Evolutionary conservation across 306 rosid genomes (phyloP).

Genomic region (Cyclanthera cordifolia): DNA sequence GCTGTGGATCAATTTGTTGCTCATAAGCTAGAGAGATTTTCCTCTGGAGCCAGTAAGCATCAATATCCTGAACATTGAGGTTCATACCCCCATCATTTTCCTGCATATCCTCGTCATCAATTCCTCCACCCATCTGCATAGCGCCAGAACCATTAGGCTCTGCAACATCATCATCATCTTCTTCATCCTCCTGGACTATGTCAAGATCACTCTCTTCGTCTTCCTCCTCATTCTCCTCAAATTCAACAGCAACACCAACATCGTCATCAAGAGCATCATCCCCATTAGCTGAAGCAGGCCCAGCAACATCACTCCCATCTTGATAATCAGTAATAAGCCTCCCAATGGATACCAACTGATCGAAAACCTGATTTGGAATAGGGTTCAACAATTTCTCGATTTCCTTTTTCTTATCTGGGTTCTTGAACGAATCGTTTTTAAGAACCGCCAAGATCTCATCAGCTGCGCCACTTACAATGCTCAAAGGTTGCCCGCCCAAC

Average conservation of each 20-base stretch:
- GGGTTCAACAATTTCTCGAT: slow-evolving; percentile 72
- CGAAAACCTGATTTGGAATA: slow-evolving; percentile 36
- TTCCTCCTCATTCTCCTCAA: slow-evolving; percentile 87
- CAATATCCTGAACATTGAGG: slow-evolving; percentile 87
- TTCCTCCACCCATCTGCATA: slow-evolving; percentile 93
- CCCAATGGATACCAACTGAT: slow-evolving; percentile 64
- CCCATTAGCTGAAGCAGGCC: slow-evolving; percentile 32
- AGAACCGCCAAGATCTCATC: slow-evolving; percentile 72
- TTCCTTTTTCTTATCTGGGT: slow-evolving; percentile 73
- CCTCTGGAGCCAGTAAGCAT: slow-evolving; percentile 97
- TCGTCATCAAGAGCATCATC: slow-evolving; percentile 76
- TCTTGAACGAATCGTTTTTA: slow-evolving; percentile 46
- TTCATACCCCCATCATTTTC: slow-evolving; percentile 75
- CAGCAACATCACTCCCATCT: slow-evolving; percentile 48
- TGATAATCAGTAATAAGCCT: slow-evolving; percentile 73
- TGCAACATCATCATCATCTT: slow-evolving; percentile 63
- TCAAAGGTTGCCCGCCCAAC: slow-evolving; percentile 77
- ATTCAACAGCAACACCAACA: slow-evolving; percentile 88
- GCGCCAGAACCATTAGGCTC: slow-evolving; percentile 47
- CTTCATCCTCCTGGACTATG: slow-evolving; percentile 80
- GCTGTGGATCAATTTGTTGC: slow-evolving; percentile 79
- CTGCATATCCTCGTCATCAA: slow-evolving; percentile 77
- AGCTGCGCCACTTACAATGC: slow-evolving; percentile 71
- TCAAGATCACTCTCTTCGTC: slow-evolving; percentile 96
- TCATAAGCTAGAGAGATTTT: slow-evolving; percentile 83